phyloP scores from a whole-genome alignment of 2,329 filamentous ascomycete species.

The Pseudocercospora fuligena region DNA sequence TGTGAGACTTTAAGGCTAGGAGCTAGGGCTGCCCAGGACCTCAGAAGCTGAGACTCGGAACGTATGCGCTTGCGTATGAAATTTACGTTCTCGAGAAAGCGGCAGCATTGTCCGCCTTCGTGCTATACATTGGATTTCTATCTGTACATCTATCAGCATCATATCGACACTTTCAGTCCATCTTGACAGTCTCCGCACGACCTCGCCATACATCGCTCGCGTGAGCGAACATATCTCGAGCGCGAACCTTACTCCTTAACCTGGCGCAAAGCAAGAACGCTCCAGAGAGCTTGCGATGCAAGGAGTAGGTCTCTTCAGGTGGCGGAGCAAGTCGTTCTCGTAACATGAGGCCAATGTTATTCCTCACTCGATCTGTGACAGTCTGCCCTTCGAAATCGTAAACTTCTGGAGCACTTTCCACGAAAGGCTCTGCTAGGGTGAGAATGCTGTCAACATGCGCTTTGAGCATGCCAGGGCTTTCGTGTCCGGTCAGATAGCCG shows the following conservation, averaged over 20 bases:
- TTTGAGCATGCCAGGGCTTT: constrained; percentile 83
- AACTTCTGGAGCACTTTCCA: constrained; percentile 72
- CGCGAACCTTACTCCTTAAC: constrained; percentile 80
- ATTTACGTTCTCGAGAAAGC: background rate
- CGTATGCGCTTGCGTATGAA: background rate
- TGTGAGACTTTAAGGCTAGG: too few relatives aligned
- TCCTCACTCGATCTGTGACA: constrained; percentile 90
- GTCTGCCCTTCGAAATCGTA: constrained; percentile 96
- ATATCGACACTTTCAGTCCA: background rate
- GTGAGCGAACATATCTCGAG: constrained; percentile 76
- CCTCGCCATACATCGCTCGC: constrained; percentile 50
- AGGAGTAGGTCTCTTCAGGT: constrained; percentile 94
- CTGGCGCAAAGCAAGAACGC: constrained; percentile 91
- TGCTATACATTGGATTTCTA: background rate
- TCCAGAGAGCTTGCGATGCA: constrained; percentile 93
- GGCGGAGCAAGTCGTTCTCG: constrained; percentile 85
- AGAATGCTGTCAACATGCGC: constrained; percentile 88
- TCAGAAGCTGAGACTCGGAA: too few relatives aligned
- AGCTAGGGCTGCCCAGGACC: too few relatives aligned
- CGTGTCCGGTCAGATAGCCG: constrained; percentile 90
- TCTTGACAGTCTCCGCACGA: constrained; percentile 28
- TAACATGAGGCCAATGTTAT: constrained; percentile 90
- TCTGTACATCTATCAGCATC: constrained; percentile 5
- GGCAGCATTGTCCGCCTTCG: background rate
- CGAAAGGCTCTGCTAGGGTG: constrained; percentile 91